Conservation (phyloP, 73 alveolate genomes). For the Effrenium voratum region DNA sequence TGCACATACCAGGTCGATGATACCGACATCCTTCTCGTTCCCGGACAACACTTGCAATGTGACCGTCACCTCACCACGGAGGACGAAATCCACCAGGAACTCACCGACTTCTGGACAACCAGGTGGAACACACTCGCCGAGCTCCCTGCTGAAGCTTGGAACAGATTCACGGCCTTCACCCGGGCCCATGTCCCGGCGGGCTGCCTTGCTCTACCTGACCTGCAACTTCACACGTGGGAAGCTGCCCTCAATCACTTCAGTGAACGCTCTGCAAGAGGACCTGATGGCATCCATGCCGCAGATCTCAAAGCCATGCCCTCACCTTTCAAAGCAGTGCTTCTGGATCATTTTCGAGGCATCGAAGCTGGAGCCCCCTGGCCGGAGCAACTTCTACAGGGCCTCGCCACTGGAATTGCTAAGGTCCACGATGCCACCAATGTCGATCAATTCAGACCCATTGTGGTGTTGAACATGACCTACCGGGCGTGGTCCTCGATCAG, state of each 20-base stretch:
- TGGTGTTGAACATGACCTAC: background rate
- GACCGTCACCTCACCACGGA: background rate
- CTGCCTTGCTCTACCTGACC: background rate
- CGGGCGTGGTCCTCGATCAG: background rate
- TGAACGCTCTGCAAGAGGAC: background rate
- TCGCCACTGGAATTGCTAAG: background rate
- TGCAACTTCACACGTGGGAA: background rate
- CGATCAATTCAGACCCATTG: background rate
- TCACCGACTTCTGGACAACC: background rate
- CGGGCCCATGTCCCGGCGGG: background rate
- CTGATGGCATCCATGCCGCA: background rate
- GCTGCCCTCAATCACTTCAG: background rate
- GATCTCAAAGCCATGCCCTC: background rate
- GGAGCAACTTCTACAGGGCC: background rate
- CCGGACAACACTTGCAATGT: background rate
- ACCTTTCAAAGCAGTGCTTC: background rate
- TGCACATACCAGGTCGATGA: background rate
- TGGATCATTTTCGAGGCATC: background rate
- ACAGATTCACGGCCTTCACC: background rate
- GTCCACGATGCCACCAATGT: background rate
- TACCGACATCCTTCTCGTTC: background rate
- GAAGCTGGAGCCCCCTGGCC: slow-evolving; percentile 1
- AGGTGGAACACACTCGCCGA: background rate
- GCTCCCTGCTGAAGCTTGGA: background rate
- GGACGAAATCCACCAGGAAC: background rate